Conservation (phyloP, 2,329 filamentous ascomycete genomes). For the Sclerotinia borealis region DNA sequence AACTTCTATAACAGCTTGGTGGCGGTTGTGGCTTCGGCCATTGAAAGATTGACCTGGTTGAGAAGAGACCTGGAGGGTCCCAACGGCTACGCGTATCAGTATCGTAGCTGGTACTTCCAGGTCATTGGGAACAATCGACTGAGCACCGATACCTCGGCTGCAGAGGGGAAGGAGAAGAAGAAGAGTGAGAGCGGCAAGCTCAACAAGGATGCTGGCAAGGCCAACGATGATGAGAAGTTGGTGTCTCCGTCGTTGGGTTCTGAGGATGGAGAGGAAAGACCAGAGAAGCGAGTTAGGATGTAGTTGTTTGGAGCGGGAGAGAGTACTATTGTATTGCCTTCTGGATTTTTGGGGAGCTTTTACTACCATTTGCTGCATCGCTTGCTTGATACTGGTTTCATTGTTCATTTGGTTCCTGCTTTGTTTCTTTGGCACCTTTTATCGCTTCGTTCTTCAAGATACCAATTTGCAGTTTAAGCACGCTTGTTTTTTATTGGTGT, state of each 20-base stretch:
- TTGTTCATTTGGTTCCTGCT: background rate
- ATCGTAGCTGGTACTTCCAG: background rate
- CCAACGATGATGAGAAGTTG: background rate
- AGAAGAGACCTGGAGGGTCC: background rate
- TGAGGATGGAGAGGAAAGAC: background rate
- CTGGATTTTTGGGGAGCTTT: background rate
- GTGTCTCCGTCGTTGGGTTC: background rate
- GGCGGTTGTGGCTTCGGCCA: background rate
- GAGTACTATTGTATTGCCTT: background rate
- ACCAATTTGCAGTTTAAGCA: background rate
- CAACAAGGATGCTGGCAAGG: background rate
- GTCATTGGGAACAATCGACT: background rate
- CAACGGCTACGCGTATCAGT: background rate
- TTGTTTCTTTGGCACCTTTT: too few species aligned
- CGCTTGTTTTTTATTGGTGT: background rate
- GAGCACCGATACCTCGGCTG: background rate
- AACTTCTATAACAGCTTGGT: background rate
- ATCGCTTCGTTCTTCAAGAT: background rate
- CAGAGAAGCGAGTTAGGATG: background rate
- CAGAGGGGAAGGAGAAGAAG: fast-evolving
- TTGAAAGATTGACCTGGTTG: background rate
- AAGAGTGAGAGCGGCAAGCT: too few species aligned
- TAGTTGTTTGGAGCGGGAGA: background rate
- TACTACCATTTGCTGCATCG: too few species aligned
- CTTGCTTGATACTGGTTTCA: background rate